Evolutionary conservation across 257 asterid genomes (phyloP).

Genomic region (Oldenlandia corymbosa): DNA sequence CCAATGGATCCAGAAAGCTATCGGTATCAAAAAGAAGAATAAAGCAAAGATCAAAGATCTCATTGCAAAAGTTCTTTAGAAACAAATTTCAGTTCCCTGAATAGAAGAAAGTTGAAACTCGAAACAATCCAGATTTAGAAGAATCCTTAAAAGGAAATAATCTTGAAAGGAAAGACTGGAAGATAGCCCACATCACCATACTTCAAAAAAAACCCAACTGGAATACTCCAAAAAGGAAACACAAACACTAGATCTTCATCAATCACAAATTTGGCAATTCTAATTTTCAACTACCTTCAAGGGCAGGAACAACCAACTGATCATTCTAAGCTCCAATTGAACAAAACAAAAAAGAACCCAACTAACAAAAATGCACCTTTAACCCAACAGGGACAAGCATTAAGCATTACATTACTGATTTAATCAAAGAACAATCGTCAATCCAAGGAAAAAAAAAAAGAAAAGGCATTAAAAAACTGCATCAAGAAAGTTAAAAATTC

Average conservation of each 20-base stretch:
- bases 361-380: not conserved
- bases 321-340: not conserved
- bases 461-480: slow-evolving; percentile 9
- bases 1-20: not conserved
- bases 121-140: not conserved
- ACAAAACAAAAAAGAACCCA: slow-evolving; percentile 3
- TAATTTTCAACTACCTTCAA: not conserved
- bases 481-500: not conserved
- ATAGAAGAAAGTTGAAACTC: too few species aligned
- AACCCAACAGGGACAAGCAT: not conserved
- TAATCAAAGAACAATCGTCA: slow-evolving; percentile 20
- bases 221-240: not conserved
- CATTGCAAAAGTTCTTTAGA: slow-evolving; percentile 2
- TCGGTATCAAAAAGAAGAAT: not conserved
- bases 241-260: slow-evolving; percentile 31
- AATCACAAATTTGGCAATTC: not conserved
- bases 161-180: not conserved
- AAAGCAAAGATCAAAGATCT: not conserved
- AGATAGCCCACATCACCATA: not conserved
- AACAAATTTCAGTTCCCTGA: too few species aligned
- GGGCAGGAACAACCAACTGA: not conserved
- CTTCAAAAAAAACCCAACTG: not conserved
- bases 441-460: too few species aligned
- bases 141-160: not conserved
- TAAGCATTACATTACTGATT: not conserved